Evolutionary conservation across 2,329 filamentous ascomycete species (phyloP).

Genomic region (Shiraia sp.): DNA sequence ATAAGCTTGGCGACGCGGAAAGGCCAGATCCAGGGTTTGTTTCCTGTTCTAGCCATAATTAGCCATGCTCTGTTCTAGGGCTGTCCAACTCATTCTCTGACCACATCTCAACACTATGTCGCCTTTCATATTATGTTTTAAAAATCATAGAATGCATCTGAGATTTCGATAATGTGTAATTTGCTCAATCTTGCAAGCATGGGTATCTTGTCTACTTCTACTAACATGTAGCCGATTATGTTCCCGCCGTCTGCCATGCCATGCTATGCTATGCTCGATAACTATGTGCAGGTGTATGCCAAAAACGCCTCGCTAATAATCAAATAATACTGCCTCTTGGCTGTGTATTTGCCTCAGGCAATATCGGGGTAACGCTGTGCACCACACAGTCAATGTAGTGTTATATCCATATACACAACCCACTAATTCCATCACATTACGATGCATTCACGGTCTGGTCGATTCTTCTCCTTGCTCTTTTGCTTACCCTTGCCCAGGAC

Average conservation of each 20-base stretch:
- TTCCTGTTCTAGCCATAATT: conserved; percentile 22
- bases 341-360: no score
- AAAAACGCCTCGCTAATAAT: conserved; percentile 30
- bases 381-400: no score
- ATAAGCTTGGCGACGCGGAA: conserved; percentile 23
- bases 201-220: conserved; percentile 33
- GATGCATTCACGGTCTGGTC: conserved; percentile 50
- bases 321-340: conserved; percentile 4
- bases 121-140: neutral
- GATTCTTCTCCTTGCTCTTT: conserved; percentile 26
- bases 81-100: conserved; percentile 31
- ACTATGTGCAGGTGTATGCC: conserved; percentile 8
- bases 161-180: no score
- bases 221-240: neutral
- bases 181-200: conserved; percentile 4
- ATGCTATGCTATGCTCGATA: neutral
- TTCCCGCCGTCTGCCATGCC: neutral
- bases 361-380: no score
- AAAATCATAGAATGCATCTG: neutral
- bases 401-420: conserved; percentile 2
- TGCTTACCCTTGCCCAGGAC: conserved; percentile 29
- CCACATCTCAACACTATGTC: conserved; percentile 17
- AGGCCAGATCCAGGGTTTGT: conserved; percentile 29
- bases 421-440: conserved; percentile 45
- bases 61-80: conserved; percentile 24